Percentiles rank a stretch among this genome's conserved stretches.
phyloP scores from a whole-genome alignment of 2,329 filamentous ascomycete species.

The Drechslerella coelobrocha region DNA sequence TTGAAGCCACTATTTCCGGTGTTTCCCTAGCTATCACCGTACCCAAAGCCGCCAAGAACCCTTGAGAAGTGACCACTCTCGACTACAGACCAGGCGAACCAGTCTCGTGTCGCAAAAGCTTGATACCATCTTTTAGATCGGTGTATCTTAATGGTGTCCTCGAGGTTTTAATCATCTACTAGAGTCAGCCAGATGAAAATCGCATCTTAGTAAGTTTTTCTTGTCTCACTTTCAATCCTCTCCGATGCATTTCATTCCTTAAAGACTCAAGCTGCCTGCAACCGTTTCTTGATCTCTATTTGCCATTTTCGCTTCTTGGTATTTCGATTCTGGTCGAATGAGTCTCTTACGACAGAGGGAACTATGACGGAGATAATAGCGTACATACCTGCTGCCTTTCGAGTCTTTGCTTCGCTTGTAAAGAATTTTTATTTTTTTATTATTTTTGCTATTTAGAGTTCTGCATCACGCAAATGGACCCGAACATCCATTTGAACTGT shows the following conservation, averaged over 20 bases:
- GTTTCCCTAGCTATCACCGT: conserved; percentile 1
- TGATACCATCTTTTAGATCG: conserved; percentile 37
- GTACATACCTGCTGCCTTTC: conserved; percentile 26
- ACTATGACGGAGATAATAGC: conserved; percentile 49
- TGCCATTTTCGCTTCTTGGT: conserved; percentile 44
- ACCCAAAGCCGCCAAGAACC: conserved; percentile 33
- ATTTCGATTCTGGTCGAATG: conserved; percentile 22
- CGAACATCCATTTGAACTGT: conserved; percentile 3
- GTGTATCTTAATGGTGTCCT: conserved; percentile 18
- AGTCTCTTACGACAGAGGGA: conserved; percentile 30
- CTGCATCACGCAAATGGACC: conserved; percentile 12
- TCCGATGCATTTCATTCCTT: conserved; percentile 13
- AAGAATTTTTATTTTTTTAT: conserved; percentile 33
- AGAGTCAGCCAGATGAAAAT: conserved; percentile 49
- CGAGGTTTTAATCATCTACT: conserved; percentile 47
- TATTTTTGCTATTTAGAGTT: conserved; percentile 21
- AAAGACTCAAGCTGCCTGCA: conserved; percentile 13
- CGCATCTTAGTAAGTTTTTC: conserved; percentile 42
- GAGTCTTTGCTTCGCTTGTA: conserved; percentile 26
- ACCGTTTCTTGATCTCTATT: conserved; percentile 19
- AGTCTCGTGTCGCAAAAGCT: conserved; percentile 50
- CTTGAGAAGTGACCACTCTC: conserved; percentile 21
- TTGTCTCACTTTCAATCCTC: conserved; percentile 7
- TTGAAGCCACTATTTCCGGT: conserved; percentile 1
- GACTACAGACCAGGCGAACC: conserved; percentile 40